Base-by-base conservation (phyloP, 495 filamentous ascomycete genomes). In the Annulohypoxylon moriforme region DNA sequence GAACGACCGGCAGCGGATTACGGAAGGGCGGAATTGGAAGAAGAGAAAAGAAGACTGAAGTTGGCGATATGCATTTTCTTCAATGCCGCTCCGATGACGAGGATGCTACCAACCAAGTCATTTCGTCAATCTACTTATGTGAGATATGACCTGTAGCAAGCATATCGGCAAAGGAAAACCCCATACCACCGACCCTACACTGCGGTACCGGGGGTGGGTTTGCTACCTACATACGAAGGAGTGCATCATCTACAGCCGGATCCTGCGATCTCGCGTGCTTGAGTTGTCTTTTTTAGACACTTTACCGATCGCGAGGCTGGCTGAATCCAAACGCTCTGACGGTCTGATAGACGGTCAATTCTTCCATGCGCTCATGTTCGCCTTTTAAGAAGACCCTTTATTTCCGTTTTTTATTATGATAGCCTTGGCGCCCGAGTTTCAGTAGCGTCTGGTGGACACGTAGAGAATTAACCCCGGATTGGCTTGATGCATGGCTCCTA, bases 121-220 rank as follows among this genome's bases (percentile, higher is more conserved):
- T 31, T 42, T 36, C 36, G 20, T 55, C 44, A 38, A 8, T 38
- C 69, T 57, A 56, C 53, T 59, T 29, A 47, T 72, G 55, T 72
- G 64, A 68, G 25, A 68, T 68, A 46, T 68, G 69, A 72, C 69
- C 64, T 68, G 69, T 72, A 72, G 60, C 4, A 64, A 72, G 60
- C 4, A 64, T 68, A 72, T 72, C 53, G 53, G 52, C 46, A 55
- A 47, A 20, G 60, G 52, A 34, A 67, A 29, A 57, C 44, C 44
- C 63, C 18, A 34, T 65, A 62, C 38, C 22, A 58, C 68, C 60
- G 55, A 62, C 40, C 58, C 62, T 22, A 29, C 47, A 4, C 13
- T 27, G 14, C 47, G 47, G 47, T 29, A 52, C 47, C 47, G 47
- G 47, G 47, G 47, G 22, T 52, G 24, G 47, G 25, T 20, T 24